Evolutionary conservation across 2,329 filamentous ascomycete species (phyloP).

Genomic region (Macrophomina phaseolina): DNA sequence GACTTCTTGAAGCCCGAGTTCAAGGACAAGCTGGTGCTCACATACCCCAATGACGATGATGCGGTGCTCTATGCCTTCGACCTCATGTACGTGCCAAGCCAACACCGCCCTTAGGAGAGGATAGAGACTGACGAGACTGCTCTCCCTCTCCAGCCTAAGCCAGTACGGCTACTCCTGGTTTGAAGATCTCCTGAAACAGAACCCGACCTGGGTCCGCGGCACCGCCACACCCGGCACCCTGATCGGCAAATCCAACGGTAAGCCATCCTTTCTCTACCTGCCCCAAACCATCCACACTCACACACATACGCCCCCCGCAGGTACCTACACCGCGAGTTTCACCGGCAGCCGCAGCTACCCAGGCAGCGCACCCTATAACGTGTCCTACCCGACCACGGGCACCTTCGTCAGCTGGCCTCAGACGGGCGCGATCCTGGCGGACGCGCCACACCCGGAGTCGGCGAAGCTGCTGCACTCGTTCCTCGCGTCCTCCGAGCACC

Average conservation of each 20-base stretch:
- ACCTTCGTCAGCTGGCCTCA: slow-evolving; percentile 58
- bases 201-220: slow-evolving; percentile 61
- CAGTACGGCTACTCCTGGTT: slow-evolving; percentile 56
- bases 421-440: slow-evolving; percentile 54
- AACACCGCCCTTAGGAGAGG: slow-evolving; percentile 42
- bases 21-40: slow-evolving; percentile 60
- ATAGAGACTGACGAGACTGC: too few relatives aligned
- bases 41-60: slow-evolving; percentile 65
- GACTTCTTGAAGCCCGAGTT: slow-evolving; percentile 57
- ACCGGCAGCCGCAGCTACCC: slow-evolving; percentile 15
- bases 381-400: slow-evolving; percentile 41
- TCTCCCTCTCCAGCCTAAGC: slow-evolving; percentile 31
- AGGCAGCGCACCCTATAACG: slow-evolving; percentile 26
- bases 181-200: slow-evolving; percentile 54
- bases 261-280: too few relatives aligned
- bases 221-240: slow-evolving; percentile 51
- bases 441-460: slow-evolving; percentile 56
- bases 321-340: slow-evolving; percentile 33
- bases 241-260: slow-evolving; percentile 29
- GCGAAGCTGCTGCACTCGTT: slow-evolving; percentile 59
- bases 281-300: too few relatives aligned
- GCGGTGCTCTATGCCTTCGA: slow-evolving; percentile 59
- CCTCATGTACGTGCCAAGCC: slow-evolving; percentile 53
- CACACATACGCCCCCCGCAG: slow-evolving; percentile 31
- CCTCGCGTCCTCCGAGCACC: slow-evolving; percentile 51